These are phyloP conservation scores for Tolypocladium endophyticum DNA, from an alignment of 2,329 filamentous ascomycete species.

Conservation along the genomic window DNA sequence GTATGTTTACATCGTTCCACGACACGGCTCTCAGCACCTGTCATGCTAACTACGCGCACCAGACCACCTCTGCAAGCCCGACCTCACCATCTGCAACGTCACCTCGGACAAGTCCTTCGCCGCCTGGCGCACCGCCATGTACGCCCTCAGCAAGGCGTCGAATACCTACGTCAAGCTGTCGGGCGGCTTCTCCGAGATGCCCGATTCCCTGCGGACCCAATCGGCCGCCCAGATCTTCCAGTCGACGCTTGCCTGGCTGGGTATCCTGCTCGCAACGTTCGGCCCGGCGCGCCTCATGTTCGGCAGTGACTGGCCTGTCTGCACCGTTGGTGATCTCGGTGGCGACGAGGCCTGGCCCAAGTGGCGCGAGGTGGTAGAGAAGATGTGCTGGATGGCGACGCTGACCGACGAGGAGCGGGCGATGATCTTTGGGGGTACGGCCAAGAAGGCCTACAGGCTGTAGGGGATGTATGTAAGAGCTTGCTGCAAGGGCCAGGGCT, in stretches of 20 bases:
- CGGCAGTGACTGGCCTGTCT: conserved; percentile 89
- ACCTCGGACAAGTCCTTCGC: conserved; percentile 47
- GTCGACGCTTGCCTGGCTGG: conserved; percentile 59
- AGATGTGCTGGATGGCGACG: conserved; percentile 52
- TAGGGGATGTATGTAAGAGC: not conserved
- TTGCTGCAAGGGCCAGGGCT: not conserved
- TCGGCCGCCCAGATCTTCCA: conserved; percentile 48
- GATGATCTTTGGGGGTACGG: conserved; percentile 64
- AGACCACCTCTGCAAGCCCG: conserved; percentile 89
- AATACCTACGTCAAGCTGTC: conserved; percentile 87
- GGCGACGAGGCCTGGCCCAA: conserved; percentile 56
- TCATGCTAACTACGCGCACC: conserved; percentile 4
- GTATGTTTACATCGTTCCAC: conserved; percentile 32
- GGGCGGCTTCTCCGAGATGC: conserved; percentile 73
- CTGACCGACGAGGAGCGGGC: conserved; percentile 50
- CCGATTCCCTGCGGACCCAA: conserved; percentile 37
- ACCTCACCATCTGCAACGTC: conserved; percentile 53
- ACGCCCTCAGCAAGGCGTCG: conserved; percentile 51
- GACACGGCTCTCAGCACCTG: not conserved
- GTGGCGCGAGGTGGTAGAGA: conserved; percentile 64
- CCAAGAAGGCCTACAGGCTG: conserved; percentile 58
- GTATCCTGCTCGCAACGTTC: conserved; percentile 62
- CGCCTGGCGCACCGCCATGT: conserved; percentile 61
- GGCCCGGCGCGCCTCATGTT: conserved; percentile 70
- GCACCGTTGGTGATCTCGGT: conserved; percentile 45